Evolutionary conservation across 441 rosid species (phyloP), one percentile per base, ranked within the genome.

Genomic region (Syzygium syzygioides): DNA sequence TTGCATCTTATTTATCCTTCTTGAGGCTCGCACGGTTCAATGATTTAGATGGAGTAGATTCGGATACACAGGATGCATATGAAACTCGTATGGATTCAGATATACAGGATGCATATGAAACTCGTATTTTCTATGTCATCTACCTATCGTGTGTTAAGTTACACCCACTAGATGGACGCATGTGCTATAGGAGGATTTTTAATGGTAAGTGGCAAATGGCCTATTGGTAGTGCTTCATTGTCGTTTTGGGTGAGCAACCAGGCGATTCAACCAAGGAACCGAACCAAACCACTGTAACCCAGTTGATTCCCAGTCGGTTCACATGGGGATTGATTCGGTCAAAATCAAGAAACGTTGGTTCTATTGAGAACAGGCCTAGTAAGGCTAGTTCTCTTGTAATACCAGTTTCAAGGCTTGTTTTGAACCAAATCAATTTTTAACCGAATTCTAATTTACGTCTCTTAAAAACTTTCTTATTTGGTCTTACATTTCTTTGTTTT

Each of bases 221-320:
- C 76, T 0, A 2, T 2, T 30, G 3, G 11, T 64, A 25, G 0
- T 4, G 1, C 37, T 64, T 30, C 76, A 64, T 15, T 30, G 0
- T 15, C 1, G 4, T 9, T 64, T 3, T 20, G 20, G 76, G 11
- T 64, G 76, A 30, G 3, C 3, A 64, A 64, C 30, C 23, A 2
- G 32, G 37, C 6, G 0, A 2, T 15, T 30, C 71, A 64, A 64
- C 0, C 30, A 1, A 9, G 20, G 41, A 15, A 64, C 4, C 5
- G 0, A 64, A 64, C 3, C 12, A 1, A 64, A 64, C 76, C 37
- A 8, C 1, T 0, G 6, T 64, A 15, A 30, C 11, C 3, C 76
- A 15, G 7, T 30, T 4, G 41, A 64, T 30, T 64, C 4, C 9
- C 0, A 17, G 0, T 2, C 17, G 5, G 20, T 30, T 64, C 68